Percentiles rank a stretch among this genome's conserved stretches.
Evolutionary conservation across 2,329 filamentous ascomycete genomes (phyloP).

Genomic region (Thelonectria olida): DNA sequence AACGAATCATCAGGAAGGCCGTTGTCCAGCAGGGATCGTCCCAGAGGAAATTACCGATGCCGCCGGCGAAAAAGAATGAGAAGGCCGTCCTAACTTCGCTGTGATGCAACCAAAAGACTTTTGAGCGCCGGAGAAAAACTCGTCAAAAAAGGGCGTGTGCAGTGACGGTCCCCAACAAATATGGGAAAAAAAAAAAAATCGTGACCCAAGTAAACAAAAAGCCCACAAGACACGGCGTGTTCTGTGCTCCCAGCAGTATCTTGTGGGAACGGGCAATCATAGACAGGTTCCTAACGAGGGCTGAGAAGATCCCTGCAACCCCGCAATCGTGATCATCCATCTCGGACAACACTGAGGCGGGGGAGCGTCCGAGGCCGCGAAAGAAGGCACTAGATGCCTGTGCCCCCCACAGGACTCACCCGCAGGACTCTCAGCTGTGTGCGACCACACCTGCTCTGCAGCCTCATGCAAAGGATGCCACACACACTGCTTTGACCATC

Average conservation of each 20-base stretch:
- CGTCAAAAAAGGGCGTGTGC: background rate
- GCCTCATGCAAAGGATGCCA: conserved; percentile 3
- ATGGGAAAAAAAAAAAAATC: conserved; percentile 9
- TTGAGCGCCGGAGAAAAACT: conserved; percentile 35
- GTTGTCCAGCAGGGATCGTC: conserved; percentile 1
- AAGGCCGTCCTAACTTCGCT: conserved; percentile 30
- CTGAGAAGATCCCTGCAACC: conserved; percentile 35
- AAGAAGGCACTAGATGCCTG: conserved; percentile 16
- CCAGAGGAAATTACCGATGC: conserved; percentile 18
- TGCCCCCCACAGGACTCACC: conserved; percentile 12
- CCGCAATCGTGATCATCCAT: conserved; percentile 38
- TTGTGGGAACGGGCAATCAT: conserved; percentile 7
- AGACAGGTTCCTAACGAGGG: conserved; percentile 6
- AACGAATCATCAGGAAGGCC: background rate
- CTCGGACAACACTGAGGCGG: conserved; percentile 28
- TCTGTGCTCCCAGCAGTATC: conserved; percentile 28
- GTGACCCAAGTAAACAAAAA: conserved; percentile 4
- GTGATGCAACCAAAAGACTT: conserved; percentile 36
- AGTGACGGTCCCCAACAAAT: conserved; percentile 1
- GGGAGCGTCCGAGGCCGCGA: conserved; percentile 26
- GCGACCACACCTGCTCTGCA: conserved; percentile 13
- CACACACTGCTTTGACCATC: conserved; percentile 6
- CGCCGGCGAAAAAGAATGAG: conserved; percentile 8
- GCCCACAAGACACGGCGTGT: conserved; percentile 28
- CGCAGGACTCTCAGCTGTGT: conserved; percentile 13